These are phyloP conservation scores for Emydomyces testavorans DNA, from an alignment of 2,329 filamentous ascomycete genomes.

Conservation along the genomic window DNA sequence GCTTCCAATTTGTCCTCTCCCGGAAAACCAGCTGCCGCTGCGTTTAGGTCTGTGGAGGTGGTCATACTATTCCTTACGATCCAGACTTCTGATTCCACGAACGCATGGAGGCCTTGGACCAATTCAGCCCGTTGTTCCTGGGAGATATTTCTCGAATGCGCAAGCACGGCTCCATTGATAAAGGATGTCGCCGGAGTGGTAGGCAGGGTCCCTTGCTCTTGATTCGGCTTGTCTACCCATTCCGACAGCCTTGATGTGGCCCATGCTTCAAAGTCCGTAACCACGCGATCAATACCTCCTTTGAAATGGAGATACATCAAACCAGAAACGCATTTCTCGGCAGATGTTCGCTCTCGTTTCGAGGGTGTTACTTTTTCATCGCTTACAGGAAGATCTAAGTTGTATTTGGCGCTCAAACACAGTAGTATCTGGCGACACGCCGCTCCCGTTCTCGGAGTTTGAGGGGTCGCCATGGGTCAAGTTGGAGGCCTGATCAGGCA, in stretches of 20 bases:
- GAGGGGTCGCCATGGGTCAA: background rate
- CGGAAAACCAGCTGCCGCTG: background rate
- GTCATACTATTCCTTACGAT: background rate
- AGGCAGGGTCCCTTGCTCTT: slow-evolving; percentile 22
- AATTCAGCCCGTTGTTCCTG: slow-evolving; percentile 3
- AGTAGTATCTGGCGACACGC: slow-evolving; percentile 22
- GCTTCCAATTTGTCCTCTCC: background rate
- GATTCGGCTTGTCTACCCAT: slow-evolving; percentile 22
- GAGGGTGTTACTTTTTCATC: slow-evolving; percentile 15
- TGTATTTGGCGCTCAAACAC: slow-evolving; percentile 27
- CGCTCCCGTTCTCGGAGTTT: background rate
- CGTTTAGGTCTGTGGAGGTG: background rate
- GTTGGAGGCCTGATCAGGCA: slow-evolving; percentile 5
- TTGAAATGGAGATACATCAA: slow-evolving; percentile 26
- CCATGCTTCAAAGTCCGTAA: slow-evolving; percentile 28
- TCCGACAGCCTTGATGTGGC: slow-evolving; percentile 16
- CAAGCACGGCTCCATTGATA: slow-evolving; percentile 1
- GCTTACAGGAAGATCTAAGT: slow-evolving; percentile 25
- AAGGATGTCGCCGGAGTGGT: slow-evolving; percentile 13
- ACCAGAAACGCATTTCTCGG: slow-evolving; percentile 21
- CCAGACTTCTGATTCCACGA: background rate
- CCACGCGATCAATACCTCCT: slow-evolving; percentile 18
- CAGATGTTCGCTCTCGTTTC: slow-evolving; percentile 16
- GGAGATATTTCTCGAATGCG: slow-evolving; percentile 1
- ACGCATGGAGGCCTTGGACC: background rate